Base-by-base conservation (phyloP, 2,329 filamentous ascomycete genomes). In the Fusarium agapanthi region DNA sequence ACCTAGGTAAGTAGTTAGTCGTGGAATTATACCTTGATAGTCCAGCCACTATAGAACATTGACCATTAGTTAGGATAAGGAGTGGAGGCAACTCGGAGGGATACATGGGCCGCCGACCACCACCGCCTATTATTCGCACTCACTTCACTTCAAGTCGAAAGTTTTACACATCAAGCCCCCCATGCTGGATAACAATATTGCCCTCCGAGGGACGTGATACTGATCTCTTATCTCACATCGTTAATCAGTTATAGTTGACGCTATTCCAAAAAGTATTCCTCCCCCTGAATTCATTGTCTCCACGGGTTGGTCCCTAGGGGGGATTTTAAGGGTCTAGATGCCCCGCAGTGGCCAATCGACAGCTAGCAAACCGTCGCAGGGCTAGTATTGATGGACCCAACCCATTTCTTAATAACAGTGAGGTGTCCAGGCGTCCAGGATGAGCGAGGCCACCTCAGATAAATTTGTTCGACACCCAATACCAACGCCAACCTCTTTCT, bases 271-370 rank as follows among this genome's bases (percentile, higher is more conserved):
- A 59, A 40, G 16, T 22, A 54, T 44, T 16, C 28, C 43, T 55
- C 54, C 65, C 66, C 66, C 65, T 69, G 65, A 69, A 69, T 65
- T 44, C 44, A 54, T 56, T 56, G 65, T 61, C 60, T 61, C 47
- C 38, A 59, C 38, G 20, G 51, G 43, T 47, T 45, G 43, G 30
- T 47, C 50, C 56, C 47, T 44, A 48, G 45, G 75, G 64, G 65
- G 55, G 26, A 18, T 60, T 61, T 60, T 54, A 64, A 71, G 67
- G 75, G 62, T 73, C 68, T 61, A 50, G 56, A 61, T 64, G 66
- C 71, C 74, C 76, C 71, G 65, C 73, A 61, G 51, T 47, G 57
- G 59, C 76, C 76, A 77, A 77, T 77, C 64, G 74, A 76, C 47
- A 64, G 57, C 61, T 69, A 67, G 61, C 60, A 73, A 72, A 70